These are phyloP conservation scores for Lomentospora prolificans DNA, from an alignment of 2,329 filamentous ascomycete genomes.

Conservation along the genomic window DNA sequence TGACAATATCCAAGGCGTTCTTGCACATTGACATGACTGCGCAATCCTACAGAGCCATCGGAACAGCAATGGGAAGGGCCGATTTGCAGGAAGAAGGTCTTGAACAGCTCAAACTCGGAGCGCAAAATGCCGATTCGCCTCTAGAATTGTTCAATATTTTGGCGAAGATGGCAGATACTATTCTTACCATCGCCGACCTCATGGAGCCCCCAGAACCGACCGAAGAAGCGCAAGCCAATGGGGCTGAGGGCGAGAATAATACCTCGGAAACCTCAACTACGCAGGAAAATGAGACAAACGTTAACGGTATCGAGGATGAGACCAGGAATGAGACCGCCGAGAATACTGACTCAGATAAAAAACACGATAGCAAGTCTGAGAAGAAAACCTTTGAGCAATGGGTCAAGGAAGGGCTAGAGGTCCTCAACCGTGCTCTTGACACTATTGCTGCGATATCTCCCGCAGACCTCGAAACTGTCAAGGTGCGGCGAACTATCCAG, in stretches of 20 bases:
- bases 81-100: not conserved
- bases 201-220: not conserved
- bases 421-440: not conserved
- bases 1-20: conserved; percentile 2
- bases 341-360: not conserved
- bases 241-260: not conserved
- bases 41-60: conserved; percentile 1
- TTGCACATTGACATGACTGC: conserved; percentile 5
- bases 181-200: not conserved
- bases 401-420: not conserved
- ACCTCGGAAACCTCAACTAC: not conserved
- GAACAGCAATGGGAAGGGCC: not conserved
- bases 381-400: not conserved
- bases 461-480: not conserved
- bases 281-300: not conserved
- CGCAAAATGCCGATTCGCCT: not conserved
- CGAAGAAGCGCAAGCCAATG: not conserved
- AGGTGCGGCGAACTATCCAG: not conserved
- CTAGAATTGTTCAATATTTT: not conserved
- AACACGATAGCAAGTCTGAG: not conserved
- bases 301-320: not conserved
- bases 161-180: not conserved
- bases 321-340: not conserved
- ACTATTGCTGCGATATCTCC: not conserved
- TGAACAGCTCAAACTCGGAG: not conserved